Evolutionary conservation across 106 monocot genomes (phyloP).

Genomic region (Narthecium ossifragum): DNA sequence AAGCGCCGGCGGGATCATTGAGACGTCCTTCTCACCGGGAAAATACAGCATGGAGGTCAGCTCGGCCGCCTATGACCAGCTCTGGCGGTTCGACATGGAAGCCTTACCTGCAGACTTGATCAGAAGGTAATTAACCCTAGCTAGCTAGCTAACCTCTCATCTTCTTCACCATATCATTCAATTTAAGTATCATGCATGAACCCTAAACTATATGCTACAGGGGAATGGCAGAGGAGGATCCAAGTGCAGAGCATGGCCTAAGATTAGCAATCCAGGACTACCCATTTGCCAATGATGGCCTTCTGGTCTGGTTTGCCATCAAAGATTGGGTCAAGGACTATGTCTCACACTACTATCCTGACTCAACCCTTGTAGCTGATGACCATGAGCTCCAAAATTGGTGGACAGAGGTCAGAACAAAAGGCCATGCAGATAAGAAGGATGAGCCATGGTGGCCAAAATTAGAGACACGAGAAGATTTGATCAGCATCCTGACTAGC

Average conservation of each 20-base stretch:
- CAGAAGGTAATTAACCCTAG: constrained; percentile 32
- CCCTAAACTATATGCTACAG: constrained; percentile 9
- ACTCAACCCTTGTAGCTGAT: constrained; percentile 8
- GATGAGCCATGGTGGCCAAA: constrained; percentile 84
- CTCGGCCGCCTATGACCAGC: constrained; percentile 43
- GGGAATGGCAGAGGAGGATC: constrained; percentile 78
- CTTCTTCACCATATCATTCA: neutral
- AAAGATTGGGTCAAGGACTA: constrained; percentile 60
- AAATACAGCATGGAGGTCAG: constrained; percentile 54
- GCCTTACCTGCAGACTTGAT: constrained; percentile 61
- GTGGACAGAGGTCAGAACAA: constrained; percentile 54
- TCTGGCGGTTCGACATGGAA: constrained; percentile 74
- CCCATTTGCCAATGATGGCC: constrained; percentile 66
- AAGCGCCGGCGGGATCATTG: constrained; percentile 55
- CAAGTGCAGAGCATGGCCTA: constrained; percentile 29
- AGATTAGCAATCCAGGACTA: constrained; percentile 64
- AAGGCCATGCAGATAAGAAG: constrained; percentile 77
- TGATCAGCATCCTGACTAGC: constrained; percentile 43
- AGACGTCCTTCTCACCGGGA: constrained; percentile 40
- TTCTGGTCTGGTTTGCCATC: constrained; percentile 69
- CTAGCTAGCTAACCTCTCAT: neutral
- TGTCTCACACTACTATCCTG: constrained; percentile 38
- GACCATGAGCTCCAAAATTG: constrained; percentile 67
- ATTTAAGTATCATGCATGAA: too few species aligned
- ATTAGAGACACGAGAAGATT: constrained; percentile 17